Evolutionary conservation across 306 rosid genomes (phyloP).

Genomic region (Nissolia schottii): DNA sequence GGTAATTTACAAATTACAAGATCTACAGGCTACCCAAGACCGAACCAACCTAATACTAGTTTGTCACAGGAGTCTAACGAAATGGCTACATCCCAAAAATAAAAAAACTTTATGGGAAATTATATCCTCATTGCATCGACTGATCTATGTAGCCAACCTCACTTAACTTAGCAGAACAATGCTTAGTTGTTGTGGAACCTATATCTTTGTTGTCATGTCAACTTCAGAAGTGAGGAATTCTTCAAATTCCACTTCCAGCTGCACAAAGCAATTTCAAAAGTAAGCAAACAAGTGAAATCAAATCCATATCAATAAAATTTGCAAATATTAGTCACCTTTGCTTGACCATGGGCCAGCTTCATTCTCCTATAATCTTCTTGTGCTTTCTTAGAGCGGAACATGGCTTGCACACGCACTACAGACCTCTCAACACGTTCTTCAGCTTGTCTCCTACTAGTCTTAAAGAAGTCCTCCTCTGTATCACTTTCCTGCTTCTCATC

Average conservation of each 20-base stretch:
- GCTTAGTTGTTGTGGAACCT: slow-evolving; percentile 6
- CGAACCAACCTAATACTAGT: slow-evolving; percentile 14
- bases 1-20: slow-evolving; percentile 61
- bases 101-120: background rate
- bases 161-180: too few relatives aligned
- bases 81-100: slow-evolving; percentile 4
- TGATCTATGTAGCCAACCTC: too few relatives aligned
- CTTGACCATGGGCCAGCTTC: slow-evolving; percentile 67
- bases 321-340: slow-evolving; percentile 44
- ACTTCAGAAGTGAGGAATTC: slow-evolving; percentile 47
- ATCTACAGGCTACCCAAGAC: slow-evolving; percentile 44
- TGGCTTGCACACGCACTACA: slow-evolving; percentile 70
- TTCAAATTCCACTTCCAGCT: slow-evolving; percentile 69
- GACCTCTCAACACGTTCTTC: slow-evolving; percentile 81
- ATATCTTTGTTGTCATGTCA: slow-evolving; percentile 30
- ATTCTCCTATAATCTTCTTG: slow-evolving; percentile 84
- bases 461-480: slow-evolving; percentile 73
- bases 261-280: slow-evolving; percentile 30
- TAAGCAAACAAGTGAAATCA: slow-evolving; percentile 7
- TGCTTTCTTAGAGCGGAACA: slow-evolving; percentile 96
- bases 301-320: background rate
- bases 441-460: slow-evolving; percentile 70
- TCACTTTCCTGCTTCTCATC: slow-evolving; percentile 51
- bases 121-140: too few relatives aligned
- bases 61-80: slow-evolving; percentile 8